Conservation (phyloP, 441 rosid genomes). For the Brassica hybrid region DNA sequence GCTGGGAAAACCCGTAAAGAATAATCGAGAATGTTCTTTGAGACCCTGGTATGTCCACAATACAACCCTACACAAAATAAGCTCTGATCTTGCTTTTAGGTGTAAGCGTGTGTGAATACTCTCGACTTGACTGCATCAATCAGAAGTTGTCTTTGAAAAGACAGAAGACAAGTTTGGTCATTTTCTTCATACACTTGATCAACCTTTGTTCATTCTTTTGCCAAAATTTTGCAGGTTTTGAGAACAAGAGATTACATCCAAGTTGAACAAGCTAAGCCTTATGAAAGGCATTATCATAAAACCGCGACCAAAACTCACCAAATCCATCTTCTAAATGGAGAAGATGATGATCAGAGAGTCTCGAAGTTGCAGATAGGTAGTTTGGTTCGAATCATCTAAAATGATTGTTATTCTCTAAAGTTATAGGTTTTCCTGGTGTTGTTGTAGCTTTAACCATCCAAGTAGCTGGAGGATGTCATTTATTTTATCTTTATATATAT, state of each 20-base stretch:
- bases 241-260: slow-evolving; percentile 93
- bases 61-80: background rate
- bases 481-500: slow-evolving; percentile 6
- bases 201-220: slow-evolving; percentile 5
- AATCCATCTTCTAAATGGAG: slow-evolving; percentile 67
- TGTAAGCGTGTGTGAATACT: background rate
- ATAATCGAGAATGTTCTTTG: slow-evolving; percentile 99
- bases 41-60: slow-evolving; percentile 77
- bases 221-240: slow-evolving; percentile 63
- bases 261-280: slow-evolving; percentile 83
- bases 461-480: slow-evolving; percentile 21
- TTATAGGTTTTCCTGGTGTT: too few relatives aligned
- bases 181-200: background rate
- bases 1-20: slow-evolving; percentile 97
- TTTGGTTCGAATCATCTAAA: slow-evolving; percentile 25
- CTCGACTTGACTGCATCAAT: background rate
- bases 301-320: slow-evolving; percentile 80
- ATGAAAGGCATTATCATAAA: slow-evolving; percentile 65
- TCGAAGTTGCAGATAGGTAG: slow-evolving; percentile 45
- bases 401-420: too few relatives aligned
- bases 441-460: background rate
- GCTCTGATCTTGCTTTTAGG: background rate
- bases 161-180: slow-evolving; percentile 1
- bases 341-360: slow-evolving; percentile 1
- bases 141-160: background rate